Percentiles rank a stretch among this genome's conserved stretches.
Conservation (phyloP, 495 filamentous ascomycete genomes). For the Tuber melanosporum region DNA sequence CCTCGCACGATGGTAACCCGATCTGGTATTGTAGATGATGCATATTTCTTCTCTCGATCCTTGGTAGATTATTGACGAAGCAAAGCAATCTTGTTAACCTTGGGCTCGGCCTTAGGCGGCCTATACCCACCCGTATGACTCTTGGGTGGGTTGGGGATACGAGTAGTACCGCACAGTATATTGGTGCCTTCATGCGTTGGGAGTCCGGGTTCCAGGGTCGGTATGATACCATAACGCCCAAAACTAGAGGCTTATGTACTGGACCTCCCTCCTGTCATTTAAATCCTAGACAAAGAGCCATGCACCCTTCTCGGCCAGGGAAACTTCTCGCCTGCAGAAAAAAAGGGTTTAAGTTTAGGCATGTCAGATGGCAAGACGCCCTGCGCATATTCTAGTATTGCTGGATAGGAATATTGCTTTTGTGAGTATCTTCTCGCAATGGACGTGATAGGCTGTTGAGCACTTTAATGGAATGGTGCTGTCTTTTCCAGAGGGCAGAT, state of each 20-base stretch:
- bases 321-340: not conserved
- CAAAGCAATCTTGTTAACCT: not conserved
- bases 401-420: not conserved
- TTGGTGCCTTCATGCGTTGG: not conserved
- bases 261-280: not conserved
- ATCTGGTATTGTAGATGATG: not conserved
- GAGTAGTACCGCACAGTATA: not conserved
- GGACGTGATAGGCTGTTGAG: not conserved
- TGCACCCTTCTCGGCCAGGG: not conserved
- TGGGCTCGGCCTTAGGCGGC: not conserved
- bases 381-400: not conserved
- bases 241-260: too few species aligned
- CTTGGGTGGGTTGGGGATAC: not conserved
- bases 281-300: not conserved
- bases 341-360: not conserved
- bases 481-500: not conserved
- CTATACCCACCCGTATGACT: not conserved
- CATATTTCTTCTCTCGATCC: not conserved
- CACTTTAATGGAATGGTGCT: not conserved
- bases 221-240: not conserved
- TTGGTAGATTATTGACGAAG: not conserved
- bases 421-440: not conserved
- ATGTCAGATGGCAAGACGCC: not conserved
- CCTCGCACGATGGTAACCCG: not conserved
- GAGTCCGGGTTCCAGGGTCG: not conserved